Conservation (phyloP, 768 basidiomycete species). For the Rubroboletus pulcherrimus region DNA sequence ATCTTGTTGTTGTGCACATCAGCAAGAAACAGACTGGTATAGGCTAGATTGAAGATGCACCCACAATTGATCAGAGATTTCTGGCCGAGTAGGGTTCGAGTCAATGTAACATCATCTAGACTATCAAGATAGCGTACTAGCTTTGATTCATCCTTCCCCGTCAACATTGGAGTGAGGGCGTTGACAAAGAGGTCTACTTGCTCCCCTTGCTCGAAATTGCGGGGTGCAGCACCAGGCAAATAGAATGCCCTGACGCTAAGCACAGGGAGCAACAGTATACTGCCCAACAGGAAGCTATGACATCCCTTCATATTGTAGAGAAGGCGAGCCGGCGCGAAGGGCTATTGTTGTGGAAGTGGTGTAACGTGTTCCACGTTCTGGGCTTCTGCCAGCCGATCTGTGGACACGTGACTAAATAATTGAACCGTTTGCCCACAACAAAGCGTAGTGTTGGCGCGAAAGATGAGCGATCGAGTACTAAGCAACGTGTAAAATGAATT, state of each 20-base stretch:
- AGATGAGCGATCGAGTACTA: not conserved
- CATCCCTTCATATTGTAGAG: conserved; percentile 20
- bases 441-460: not conserved
- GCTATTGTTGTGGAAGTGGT: not conserved
- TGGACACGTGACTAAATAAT: conserved; percentile 17
- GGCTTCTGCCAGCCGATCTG: not conserved
- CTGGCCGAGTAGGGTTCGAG: conserved; percentile 35
- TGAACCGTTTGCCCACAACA: not conserved
- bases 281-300: conserved; percentile 11
- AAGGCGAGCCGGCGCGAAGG: not conserved
- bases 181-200: conserved; percentile 80
- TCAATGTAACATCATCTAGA: conserved; percentile 5
- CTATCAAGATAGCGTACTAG: conserved; percentile 47
- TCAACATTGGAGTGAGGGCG: conserved; percentile 81
- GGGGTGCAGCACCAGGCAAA: conserved; percentile 87
- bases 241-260: conserved; percentile 65
- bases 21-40: not conserved
- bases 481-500: not conserved
- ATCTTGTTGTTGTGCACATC: conserved; percentile 42
- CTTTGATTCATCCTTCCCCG: conserved; percentile 63
- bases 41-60: not conserved
- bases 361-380: not conserved
- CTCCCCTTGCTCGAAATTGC: conserved; percentile 72
- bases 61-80: conserved; percentile 90
- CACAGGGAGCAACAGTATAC: conserved; percentile 18